Percentiles rank a stretch among this genome's conserved stretches.
Conservation (phyloP, 306 rosid species). For the Quercus aquifolioides region DNA sequence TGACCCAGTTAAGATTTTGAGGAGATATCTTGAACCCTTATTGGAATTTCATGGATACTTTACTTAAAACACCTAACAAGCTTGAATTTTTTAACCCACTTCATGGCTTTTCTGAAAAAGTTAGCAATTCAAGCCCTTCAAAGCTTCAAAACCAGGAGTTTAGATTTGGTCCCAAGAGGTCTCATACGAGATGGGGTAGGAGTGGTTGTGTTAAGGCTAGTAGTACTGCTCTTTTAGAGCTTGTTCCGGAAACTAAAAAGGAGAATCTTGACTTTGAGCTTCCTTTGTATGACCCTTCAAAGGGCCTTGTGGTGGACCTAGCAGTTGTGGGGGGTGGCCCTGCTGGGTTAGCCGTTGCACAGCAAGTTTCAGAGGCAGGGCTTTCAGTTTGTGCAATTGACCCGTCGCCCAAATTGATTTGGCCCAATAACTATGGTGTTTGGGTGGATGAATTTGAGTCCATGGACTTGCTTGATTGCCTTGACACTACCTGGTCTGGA, state of each 20-base stretch:
- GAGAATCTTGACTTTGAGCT: slow-evolving; percentile 90
- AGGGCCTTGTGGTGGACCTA: slow-evolving; percentile 78
- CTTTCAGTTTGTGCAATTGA: slow-evolving; percentile 87
- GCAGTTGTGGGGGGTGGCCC: slow-evolving; percentile 99
- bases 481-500: slow-evolving; percentile 95
- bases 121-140: slow-evolving; percentile 30
- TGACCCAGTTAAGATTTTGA: slow-evolving; percentile 22
- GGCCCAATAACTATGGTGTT: slow-evolving; percentile 99
- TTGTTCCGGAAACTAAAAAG: slow-evolving; percentile 89
- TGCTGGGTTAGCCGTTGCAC: slow-evolving; percentile 96
- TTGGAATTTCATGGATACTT: slow-evolving; percentile 62
- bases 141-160: slow-evolving; percentile 60
- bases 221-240: slow-evolving; percentile 75
- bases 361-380: slow-evolving; percentile 96
- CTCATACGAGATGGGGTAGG: slow-evolving; percentile 40
- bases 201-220: slow-evolving; percentile 47
- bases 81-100: slow-evolving; percentile 75
- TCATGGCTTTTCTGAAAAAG: slow-evolving; percentile 73
- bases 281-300: slow-evolving; percentile 75
- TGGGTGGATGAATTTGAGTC: slow-evolving; percentile 99
- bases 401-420: slow-evolving; percentile 80
- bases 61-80: slow-evolving; percentile 86
- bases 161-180: slow-evolving; percentile 56
- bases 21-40: slow-evolving; percentile 8
- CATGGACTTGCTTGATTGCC: slow-evolving; percentile 94